phyloP scores from a whole-genome alignment of 1,139 yeast species.

The Blastobotrys elegans region DNA sequence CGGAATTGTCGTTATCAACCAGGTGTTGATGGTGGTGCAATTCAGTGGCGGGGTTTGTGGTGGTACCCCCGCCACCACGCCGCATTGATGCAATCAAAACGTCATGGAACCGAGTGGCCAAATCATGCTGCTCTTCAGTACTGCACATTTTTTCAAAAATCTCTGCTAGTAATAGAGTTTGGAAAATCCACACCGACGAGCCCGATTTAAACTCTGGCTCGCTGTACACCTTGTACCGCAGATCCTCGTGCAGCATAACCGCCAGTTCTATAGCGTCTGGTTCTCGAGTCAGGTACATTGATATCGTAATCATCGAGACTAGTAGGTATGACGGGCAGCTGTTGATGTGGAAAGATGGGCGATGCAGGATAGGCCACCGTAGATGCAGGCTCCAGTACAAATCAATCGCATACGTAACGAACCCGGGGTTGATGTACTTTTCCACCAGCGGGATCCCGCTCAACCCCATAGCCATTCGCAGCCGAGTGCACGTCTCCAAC shows the following conservation, averaged over 20 bases:
- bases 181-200: slow-evolving; percentile 59
- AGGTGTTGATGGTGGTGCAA: slow-evolving; percentile 3
- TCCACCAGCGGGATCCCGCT: slow-evolving; percentile 17
- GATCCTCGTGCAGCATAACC: slow-evolving; percentile 48
- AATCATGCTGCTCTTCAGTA: slow-evolving; percentile 45
- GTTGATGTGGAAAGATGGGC: slow-evolving; percentile 52
- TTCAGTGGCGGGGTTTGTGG: not conserved
- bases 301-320: slow-evolving; percentile 50
- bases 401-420: slow-evolving; percentile 24
- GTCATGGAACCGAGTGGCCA: slow-evolving; percentile 27
- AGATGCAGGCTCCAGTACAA: slow-evolving; percentile 41
- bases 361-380: slow-evolving; percentile 54
- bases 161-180: slow-evolving; percentile 55
- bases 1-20: slow-evolving; percentile 12
- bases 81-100: slow-evolving; percentile 28
- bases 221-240: slow-evolving; percentile 53
- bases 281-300: slow-evolving; percentile 38
- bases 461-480: slow-evolving; percentile 17
- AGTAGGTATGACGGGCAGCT: slow-evolving; percentile 47
- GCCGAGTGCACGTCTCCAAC: slow-evolving; percentile 17
- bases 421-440: slow-evolving; percentile 23
- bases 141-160: slow-evolving; percentile 55
- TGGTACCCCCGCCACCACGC: slow-evolving; percentile 15
- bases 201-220: slow-evolving; percentile 54
- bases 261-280: slow-evolving; percentile 34